Base-by-base conservation (phyloP, 495 filamentous ascomycete species). In the Penicillium egyptiacum region DNA sequence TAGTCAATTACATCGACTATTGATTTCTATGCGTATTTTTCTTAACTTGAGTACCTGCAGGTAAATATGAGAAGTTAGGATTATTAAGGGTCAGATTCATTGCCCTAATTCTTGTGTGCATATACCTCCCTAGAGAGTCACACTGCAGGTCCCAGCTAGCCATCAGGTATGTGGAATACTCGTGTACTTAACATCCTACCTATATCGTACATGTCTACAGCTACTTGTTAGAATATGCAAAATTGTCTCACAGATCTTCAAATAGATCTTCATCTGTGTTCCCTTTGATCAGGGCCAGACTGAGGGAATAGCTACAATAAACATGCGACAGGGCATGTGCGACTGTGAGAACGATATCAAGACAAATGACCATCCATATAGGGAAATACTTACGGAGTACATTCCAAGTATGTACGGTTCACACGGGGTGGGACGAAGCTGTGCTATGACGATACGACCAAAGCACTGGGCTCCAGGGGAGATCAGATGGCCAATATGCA, bases 1-100 rank as follows among this genome's bases (percentile, higher is more conserved):
- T 55, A 40, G 52, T 56, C 60, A 26, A 28, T 30, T 53, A 53
- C 50, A 42, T 40, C 30, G 17, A 61, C 49, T 64, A 60, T 65
- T 60, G 59, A 64, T 52, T 61, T 33, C 11, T 2, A 25, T 25
- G 22, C 46, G 41, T 33, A 35, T 46, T 30, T 30, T 30, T 20
- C 20, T 20, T 33, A n/a, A n/a, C 28, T 30, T 10, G 11, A 30
- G 28, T 30, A 30, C 14, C 35, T 39, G 35, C 35, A 39, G 35
- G 17, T 39, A 17, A 14, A 14, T 33, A 33, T 33, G 10, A 6
- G n/a, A 6, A 39, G 35, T 17, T 39, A 11, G 14, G 5, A 37
- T n/a, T 17, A n/a, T n/a, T n/a, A 8, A 39, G n/a, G 35, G 35
- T 17, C n/a, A 17, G 17, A 39, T 39, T 39, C 33, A 39, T 39